These are phyloP conservation scores for Diplocarpon mali DNA, from an alignment of 2,329 filamentous ascomycete genomes.

Conservation along the genomic window DNA sequence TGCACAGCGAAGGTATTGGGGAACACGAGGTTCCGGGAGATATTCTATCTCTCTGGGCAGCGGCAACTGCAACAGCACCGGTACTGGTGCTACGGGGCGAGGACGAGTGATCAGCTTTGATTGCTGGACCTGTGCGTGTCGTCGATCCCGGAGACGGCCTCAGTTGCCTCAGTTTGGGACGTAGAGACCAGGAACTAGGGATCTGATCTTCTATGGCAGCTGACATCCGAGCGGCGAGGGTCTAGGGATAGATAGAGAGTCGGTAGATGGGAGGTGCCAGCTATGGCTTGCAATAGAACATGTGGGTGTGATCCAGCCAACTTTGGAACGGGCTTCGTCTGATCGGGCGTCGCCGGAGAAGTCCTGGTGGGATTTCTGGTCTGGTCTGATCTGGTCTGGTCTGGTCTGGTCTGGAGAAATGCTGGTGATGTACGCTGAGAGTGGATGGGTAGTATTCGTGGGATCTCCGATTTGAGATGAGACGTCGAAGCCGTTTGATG, in stretches of 20 bases:
- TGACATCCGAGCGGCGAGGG: constrained; percentile 40
- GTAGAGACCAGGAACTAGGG: constrained; percentile 37
- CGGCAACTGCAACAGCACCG: constrained; percentile 6
- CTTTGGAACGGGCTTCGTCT: constrained; percentile 13
- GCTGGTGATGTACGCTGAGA: not conserved
- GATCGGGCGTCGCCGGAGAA: constrained; percentile 15
- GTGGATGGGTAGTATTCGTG: constrained; percentile 3
- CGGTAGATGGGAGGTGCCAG: constrained; percentile 8
- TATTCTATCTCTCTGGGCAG: constrained; percentile 31
- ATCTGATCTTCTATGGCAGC: constrained; percentile 42
- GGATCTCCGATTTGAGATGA: constrained; percentile 26
- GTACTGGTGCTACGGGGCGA: constrained; percentile 21
- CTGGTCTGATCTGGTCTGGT: not conserved
- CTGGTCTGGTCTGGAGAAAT: too few species aligned
- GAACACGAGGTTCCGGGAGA: constrained; percentile 8
- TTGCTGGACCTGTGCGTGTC: constrained; percentile 29
- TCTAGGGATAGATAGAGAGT: constrained; percentile 2
- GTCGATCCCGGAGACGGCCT: constrained; percentile 29
- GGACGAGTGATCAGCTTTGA: constrained; percentile 23
- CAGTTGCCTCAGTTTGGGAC: constrained; percentile 32
- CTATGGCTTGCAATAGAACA: constrained; percentile 9
- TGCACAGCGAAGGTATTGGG: constrained; percentile 31
- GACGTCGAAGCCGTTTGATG: constrained; percentile 20
- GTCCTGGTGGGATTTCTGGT: constrained; percentile 1
- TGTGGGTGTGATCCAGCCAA: constrained; percentile 8